These are phyloP conservation scores for Gentiana macrophylla DNA, from an alignment of 257 asterid genomes.

Conservation along the genomic window DNA sequence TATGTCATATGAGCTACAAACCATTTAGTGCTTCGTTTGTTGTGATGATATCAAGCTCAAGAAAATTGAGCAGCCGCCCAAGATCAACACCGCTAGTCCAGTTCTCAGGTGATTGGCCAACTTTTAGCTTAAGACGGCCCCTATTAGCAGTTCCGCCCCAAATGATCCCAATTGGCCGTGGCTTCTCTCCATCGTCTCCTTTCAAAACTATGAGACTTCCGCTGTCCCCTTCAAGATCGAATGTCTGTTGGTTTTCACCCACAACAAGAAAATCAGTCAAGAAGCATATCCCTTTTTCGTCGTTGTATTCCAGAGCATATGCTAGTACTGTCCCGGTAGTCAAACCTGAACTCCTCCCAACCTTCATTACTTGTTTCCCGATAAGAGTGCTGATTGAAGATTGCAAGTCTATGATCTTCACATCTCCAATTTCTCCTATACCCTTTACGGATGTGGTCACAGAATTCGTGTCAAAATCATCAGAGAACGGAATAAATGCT, in stretches of 20 bases:
- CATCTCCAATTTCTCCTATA: constrained; percentile 69
- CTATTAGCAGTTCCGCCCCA: constrained; percentile 98
- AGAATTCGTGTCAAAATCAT: constrained; percentile 72
- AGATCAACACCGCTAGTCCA: constrained; percentile 97
- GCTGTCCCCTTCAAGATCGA: constrained; percentile 93
- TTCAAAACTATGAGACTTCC: constrained; percentile 75
- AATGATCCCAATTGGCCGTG: constrained; percentile 72
- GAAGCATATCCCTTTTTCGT: constrained; percentile 85
- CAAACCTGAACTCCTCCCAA: constrained; percentile 88
- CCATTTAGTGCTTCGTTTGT: constrained; percentile 65
- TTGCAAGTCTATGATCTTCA: constrained; percentile 69
- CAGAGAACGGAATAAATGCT: constrained; percentile 84
- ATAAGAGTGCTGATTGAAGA: constrained; percentile 63
- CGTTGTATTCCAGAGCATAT: constrained; percentile 85
- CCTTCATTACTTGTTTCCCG: constrained; percentile 81
- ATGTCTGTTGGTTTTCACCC: constrained; percentile 84
- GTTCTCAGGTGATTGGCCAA: constrained; percentile 83
- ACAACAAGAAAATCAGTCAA: constrained; percentile 88
- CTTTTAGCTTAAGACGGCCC: constrained; percentile 74
- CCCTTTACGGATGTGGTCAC: constrained; percentile 85
- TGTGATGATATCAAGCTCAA: constrained; percentile 75
- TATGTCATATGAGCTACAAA: constrained; percentile 13
- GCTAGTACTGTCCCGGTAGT: constrained; percentile 89
- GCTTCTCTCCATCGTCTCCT: constrained; percentile 55
- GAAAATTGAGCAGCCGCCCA: constrained; percentile 81